Percentiles rank a stretch among this genome's conserved stretches.
These are phyloP conservation scores for Trichosporon coremiiforme DNA, from an alignment of 1,284 basidiomycete species.

Conservation along the genomic window DNA sequence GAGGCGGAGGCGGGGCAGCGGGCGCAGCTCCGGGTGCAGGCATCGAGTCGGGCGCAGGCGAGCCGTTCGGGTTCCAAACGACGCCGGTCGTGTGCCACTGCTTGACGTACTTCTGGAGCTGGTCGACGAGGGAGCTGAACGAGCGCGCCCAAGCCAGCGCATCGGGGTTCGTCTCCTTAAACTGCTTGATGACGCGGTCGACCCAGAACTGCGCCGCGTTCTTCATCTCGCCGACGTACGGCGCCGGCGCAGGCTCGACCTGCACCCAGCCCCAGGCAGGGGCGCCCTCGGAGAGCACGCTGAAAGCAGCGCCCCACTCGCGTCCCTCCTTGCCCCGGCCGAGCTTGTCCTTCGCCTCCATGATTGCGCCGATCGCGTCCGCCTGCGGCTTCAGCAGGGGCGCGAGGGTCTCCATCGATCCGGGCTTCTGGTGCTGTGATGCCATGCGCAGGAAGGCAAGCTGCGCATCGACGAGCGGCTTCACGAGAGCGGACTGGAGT, in stretches of 20 bases:
- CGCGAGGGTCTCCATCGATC: slow-evolving; percentile 56
- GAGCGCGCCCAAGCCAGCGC: slow-evolving; percentile 62
- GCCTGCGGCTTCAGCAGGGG: slow-evolving; percentile 71
- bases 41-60: slow-evolving; percentile 25
- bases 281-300: slow-evolving; percentile 77
- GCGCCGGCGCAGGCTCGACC: slow-evolving; percentile 67
- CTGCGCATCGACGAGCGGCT: slow-evolving; percentile 70
- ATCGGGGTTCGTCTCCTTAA: slow-evolving; percentile 88
- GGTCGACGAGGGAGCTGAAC: slow-evolving; percentile 70
- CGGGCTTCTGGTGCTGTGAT: slow-evolving; percentile 77
- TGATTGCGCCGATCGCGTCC: slow-evolving; percentile 72
- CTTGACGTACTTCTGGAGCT: slow-evolving; percentile 71
- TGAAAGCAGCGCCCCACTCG: slow-evolving; percentile 80
- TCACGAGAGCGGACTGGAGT: slow-evolving; percentile 68
- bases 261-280: slow-evolving; percentile 88
- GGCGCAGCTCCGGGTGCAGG: not conserved
- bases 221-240: slow-evolving; percentile 80
- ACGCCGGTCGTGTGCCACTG: slow-evolving; percentile 87
- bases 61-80: slow-evolving; percentile 75
- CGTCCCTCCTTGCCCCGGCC: slow-evolving; percentile 68
- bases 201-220: slow-evolving; percentile 88
- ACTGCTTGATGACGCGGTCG: slow-evolving; percentile 88
- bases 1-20: slow-evolving; percentile 62
- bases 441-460: slow-evolving; percentile 70
- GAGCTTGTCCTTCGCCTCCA: slow-evolving; percentile 78